phyloP scores from a whole-genome alignment of 495 filamentous ascomycete genomes.

The Lichenothelia convexa region DNA sequence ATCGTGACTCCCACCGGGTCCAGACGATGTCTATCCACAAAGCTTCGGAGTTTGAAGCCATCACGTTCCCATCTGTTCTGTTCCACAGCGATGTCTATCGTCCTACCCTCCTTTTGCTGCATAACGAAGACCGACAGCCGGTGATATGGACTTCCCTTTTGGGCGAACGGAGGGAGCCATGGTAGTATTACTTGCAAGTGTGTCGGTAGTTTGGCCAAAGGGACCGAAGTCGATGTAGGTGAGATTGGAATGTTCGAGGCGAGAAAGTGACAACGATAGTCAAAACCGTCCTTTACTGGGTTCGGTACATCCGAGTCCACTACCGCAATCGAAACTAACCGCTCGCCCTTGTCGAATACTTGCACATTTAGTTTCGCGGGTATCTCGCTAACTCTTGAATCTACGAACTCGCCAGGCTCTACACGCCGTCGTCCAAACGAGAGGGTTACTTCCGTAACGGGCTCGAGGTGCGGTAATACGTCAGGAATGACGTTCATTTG shows the following conservation, averaged over 20 bases:
- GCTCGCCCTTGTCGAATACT: constrained; percentile 61
- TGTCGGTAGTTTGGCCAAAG: constrained; percentile 23
- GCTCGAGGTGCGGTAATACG: constrained; percentile 68
- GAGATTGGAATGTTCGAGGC: constrained; percentile 48
- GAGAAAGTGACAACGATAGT: constrained; percentile 67
- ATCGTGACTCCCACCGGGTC: constrained; percentile 63
- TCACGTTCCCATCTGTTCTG: constrained; percentile 41
- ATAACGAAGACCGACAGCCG: constrained; percentile 68
- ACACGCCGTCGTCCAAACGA: constrained; percentile 51
- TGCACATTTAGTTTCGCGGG: constrained; percentile 65
- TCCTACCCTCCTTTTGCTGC: constrained; percentile 46
- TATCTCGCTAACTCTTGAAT: constrained; percentile 45
- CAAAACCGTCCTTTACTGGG: constrained; percentile 55
- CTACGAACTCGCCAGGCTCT: constrained; percentile 59
- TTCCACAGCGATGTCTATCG: constrained; percentile 35
- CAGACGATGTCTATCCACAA: constrained; percentile 48
- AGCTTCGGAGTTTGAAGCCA: constrained; percentile 50
- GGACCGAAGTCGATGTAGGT: constrained; percentile 32
- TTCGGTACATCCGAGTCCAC: constrained; percentile 85
- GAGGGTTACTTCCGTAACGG: constrained; percentile 57
- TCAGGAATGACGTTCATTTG: constrained; percentile 89
- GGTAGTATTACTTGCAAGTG: constrained; percentile 47
- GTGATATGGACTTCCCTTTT: constrained; percentile 85
- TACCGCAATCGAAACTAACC: constrained; percentile 66
- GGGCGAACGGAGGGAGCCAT: constrained; percentile 70